phyloP scores from a whole-genome alignment of 495 filamentous ascomycete species.

The Cercophora samala region DNA sequence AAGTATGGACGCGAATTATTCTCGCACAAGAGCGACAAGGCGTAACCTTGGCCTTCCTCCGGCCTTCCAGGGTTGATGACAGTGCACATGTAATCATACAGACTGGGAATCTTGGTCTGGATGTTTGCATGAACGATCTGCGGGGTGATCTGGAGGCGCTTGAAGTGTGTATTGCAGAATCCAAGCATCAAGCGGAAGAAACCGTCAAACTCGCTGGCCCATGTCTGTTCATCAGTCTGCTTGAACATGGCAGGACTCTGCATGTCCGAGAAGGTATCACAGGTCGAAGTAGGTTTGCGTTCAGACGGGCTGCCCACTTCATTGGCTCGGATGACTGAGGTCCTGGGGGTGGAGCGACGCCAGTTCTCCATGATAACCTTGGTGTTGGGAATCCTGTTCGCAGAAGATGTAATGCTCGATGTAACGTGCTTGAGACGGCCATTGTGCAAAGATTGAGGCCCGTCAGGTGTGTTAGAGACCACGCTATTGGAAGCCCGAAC shows the following conservation, averaged over 20 bases:
- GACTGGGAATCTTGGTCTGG: not conserved
- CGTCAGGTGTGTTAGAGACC: not conserved
- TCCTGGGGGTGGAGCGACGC: not conserved
- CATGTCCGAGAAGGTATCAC: not conserved
- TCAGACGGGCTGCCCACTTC: not conserved
- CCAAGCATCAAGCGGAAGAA: slow-evolving; percentile 22
- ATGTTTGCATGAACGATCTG: not conserved
- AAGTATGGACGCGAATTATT: slow-evolving; percentile 26
- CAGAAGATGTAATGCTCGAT: too few species aligned
- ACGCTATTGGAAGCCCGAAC: not conserved
- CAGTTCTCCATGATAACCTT: not conserved
- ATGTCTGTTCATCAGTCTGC: slow-evolving; percentile 2
- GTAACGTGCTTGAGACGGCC: too few species aligned
- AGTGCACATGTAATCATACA: slow-evolving; percentile 33
- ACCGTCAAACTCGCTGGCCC: slow-evolving; percentile 17
- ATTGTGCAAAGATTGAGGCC: not conserved
- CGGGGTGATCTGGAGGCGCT: not conserved
- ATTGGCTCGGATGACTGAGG: not conserved
- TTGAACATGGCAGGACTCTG: not conserved
- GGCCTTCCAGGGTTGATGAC: slow-evolving; percentile 14
- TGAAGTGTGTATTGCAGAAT: not conserved
- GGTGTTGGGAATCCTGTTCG: not conserved
- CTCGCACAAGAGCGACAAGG: slow-evolving; percentile 28
- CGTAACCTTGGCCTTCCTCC: slow-evolving; percentile 23
- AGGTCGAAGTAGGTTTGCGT: not conserved